Evolutionary conservation across 805 yeast genomes (phyloP), one percentile per base, ranked within the genome.

Genomic region (Saccharomyces paradoxus): DNA sequence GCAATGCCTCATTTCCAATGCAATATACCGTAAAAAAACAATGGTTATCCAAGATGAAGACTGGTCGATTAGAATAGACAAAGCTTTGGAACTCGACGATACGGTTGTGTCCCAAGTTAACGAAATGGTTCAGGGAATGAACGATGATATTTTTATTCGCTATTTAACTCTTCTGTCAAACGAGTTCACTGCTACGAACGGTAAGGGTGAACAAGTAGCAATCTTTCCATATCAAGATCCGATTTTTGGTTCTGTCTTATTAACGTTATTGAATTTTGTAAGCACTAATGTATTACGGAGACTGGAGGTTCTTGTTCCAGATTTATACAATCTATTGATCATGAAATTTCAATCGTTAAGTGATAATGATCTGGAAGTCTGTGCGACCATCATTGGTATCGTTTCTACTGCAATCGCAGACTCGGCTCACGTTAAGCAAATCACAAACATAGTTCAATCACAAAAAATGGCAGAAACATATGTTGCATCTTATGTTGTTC

Each of bases 61-160:
- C 51, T 89, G 96, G 96, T 71, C 74, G 3, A 70, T 79, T 0
- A 76, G 92, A 62, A 61, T 87, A 27, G 89, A 85, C 9, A 87
- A 81, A 55, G 87, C 92, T 0, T 51, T 87, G 10, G 85, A 81
- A 46, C 70, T 78, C 46, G 95, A 89, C 63, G 74, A 74, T 0
- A 64, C 61, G 2, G 87, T 86, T 1, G 72, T 74, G n/a, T 14
- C 49, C 0, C 60, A 66, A 1, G 56, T 50, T 7, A 31, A 17
- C 21, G 72, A 1, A 58, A 64, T 63, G 4, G 55, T 76, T 10
- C 41, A 47, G 2, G 10, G 32, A 4, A 22, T 53, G 4, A 46
- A 56, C 7, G 60, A 54, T 17, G 50, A 53, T 1, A 60, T 68
- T 66, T 68, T 67, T 48, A 50, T 50, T 21, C 49, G 56, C 8